These are phyloP conservation scores for Backusella parvicylindrica DNA, from an alignment of 192 early-diverging fungal genomes.

Conservation along the genomic window DNA sequence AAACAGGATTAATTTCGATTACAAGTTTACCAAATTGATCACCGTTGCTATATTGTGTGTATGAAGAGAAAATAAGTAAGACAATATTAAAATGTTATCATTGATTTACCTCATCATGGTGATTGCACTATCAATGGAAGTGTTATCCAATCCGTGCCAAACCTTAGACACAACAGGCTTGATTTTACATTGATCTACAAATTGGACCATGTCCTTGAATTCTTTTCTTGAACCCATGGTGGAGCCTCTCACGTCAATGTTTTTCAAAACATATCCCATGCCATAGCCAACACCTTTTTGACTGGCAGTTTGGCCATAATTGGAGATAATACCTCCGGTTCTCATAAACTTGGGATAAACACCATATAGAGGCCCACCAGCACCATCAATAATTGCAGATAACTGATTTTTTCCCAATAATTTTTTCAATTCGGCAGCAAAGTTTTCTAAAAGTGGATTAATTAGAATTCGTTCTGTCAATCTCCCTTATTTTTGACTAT, in stretches of 20 bases:
- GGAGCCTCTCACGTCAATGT: slow-evolving; percentile 57
- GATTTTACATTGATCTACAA: slow-evolving; percentile 54
- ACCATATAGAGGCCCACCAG: slow-evolving; percentile 48
- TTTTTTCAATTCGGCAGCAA: slow-evolving; percentile 41
- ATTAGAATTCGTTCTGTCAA: background rate
- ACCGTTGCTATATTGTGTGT: slow-evolving; percentile 18
- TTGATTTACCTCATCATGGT: slow-evolving; percentile 28
- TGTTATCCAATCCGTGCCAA: slow-evolving; percentile 44
- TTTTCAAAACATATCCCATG: slow-evolving; percentile 52
- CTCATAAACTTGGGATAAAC: slow-evolving; percentile 43
- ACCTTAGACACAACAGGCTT: slow-evolving; percentile 53
- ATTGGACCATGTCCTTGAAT: slow-evolving; percentile 58
- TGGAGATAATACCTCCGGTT: slow-evolving; percentile 51
- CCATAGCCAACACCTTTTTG: slow-evolving; percentile 37
- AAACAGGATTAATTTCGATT: slow-evolving; percentile 14
- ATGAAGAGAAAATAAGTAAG: background rate
- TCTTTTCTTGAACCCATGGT: slow-evolving; percentile 65
- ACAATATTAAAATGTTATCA: background rate
- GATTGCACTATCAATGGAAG: slow-evolving; percentile 23
- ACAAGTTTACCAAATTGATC: slow-evolving; percentile 40
- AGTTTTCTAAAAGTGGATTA: slow-evolving; percentile 34
- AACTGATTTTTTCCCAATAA: slow-evolving; percentile 34
- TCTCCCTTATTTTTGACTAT: slow-evolving; percentile 8
- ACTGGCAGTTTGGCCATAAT: slow-evolving; percentile 57
- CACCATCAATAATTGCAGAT: slow-evolving; percentile 63